Conservation (phyloP, 2,329 filamentous ascomycete genomes). For the Microcyclospora tardicrescens region DNA sequence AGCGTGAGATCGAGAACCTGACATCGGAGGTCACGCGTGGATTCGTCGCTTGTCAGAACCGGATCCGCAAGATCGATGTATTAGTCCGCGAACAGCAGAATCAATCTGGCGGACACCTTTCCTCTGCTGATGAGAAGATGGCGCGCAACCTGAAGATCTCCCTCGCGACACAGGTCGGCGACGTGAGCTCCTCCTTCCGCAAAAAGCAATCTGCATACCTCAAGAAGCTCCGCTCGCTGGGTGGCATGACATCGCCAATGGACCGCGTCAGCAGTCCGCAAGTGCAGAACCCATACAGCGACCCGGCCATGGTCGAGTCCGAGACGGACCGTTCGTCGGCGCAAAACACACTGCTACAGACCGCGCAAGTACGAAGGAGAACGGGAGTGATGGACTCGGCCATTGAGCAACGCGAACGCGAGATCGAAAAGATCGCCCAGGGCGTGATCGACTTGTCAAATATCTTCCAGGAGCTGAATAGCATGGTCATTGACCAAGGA, state of each 20-base stretch:
- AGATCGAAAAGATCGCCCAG: constrained; percentile 96
- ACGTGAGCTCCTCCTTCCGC: constrained; percentile 79
- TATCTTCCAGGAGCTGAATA: constrained; percentile 90
- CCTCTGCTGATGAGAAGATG: constrained; percentile 82
- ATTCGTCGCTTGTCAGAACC: constrained; percentile 81
- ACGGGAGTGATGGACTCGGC: constrained; percentile 61
- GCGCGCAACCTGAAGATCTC: constrained; percentile 91
- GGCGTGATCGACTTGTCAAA: constrained; percentile 95
- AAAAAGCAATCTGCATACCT: constrained; percentile 97
- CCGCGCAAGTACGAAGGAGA: constrained; percentile 44
- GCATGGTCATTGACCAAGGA: constrained; percentile 56
- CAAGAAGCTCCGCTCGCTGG: constrained; percentile 43
- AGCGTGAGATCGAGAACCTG: constrained; percentile 76
- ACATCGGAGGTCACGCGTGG: constrained; percentile 80
- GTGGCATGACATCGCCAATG: constrained; percentile 36
- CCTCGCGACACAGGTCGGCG: constrained; percentile 75
- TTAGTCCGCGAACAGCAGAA: constrained; percentile 74
- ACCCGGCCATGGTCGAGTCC: constrained; percentile 83
- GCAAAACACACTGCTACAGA: constrained; percentile 74
- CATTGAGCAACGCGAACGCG: constrained; percentile 83
- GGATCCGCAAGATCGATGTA: constrained; percentile 74
- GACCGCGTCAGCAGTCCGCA: constrained; percentile 28
- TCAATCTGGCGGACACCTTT: constrained; percentile 49
- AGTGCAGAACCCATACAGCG: constrained; percentile 53
- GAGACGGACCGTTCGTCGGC: constrained; percentile 89